Evolutionary conservation across 2,329 filamentous ascomycete species (phyloP), one percentile per base, ranked within the genome.

Genomic region (Colletotrichum ledebouriae): DNA sequence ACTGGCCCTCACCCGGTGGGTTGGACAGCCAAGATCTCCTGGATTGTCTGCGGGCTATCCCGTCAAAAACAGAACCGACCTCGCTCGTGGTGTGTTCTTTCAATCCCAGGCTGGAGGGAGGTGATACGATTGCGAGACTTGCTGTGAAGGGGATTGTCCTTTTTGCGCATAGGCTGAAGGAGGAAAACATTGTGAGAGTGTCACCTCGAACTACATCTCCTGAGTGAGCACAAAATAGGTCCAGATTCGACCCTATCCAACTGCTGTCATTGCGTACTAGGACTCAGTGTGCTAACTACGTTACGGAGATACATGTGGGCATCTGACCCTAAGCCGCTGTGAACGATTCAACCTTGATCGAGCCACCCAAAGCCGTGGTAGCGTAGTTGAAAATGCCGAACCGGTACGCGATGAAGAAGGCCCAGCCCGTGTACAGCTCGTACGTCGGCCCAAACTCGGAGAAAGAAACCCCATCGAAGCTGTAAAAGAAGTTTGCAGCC

Each of bases 381-480:
- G 83, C 84, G 74, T 78, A 84, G 71, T 85, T 86, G 70, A 86
- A 86, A 15, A 85, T 81, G 0, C 79, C 84, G 70, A 77, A 86
- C 0, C 84, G 76, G 66, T 85, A 85, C 0, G 82, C 84, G 66
- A 83, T 80, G 58, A 85, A 86, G 72, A 80, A 84, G 4, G 76
- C 70, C 83, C 83, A 86, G 9, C 78, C 76, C 13, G 72, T 81
- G 66, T 77, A 78, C 70, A 86, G 70, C 5, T 75, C 72, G 10
- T 78, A 81, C 0, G 75, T 71, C 0, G 70, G 7, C 74, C 84
- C 42, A 79, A 75, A 13, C 61, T 69, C 10, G 69, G 75, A 57
- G 20, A 74, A 76, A 0, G 63, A 71, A 33, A 71, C 73, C 2
- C 75, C 76, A 67, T 77, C 75, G 13, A 73, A 69, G 12, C 72